Evolutionary conservation across 2,329 filamentous ascomycete genomes (phyloP).

Genomic region (Aspergillus texensis): DNA sequence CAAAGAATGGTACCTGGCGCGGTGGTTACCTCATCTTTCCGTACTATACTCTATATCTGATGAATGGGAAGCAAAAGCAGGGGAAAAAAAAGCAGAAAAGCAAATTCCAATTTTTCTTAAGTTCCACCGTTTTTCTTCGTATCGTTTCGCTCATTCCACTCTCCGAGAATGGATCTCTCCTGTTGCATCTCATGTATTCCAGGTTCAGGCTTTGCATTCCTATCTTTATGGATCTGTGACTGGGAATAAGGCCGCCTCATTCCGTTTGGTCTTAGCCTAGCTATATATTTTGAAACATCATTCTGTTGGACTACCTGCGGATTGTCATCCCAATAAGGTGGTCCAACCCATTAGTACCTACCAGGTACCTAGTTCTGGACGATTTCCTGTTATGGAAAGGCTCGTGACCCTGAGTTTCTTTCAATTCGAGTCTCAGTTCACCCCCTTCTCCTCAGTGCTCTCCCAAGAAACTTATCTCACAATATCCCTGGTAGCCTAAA

Average conservation of each 20-base stretch:
- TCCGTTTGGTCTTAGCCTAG: not conserved
- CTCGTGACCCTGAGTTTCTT: not conserved
- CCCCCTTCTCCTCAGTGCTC: too few species aligned
- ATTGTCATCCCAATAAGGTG: not conserved
- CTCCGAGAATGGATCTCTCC: not conserved
- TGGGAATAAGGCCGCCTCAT: not conserved
- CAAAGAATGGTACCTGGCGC: constrained; percentile 26
- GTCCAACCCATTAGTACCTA: not conserved
- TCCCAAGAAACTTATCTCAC: not conserved
- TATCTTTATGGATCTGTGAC: not conserved
- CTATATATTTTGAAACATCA: not conserved
- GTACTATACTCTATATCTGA: constrained; percentile 24
- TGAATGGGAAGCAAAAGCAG: constrained; percentile 26
- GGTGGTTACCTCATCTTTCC: constrained; percentile 25
- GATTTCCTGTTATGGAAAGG: not conserved
- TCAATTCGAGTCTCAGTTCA: not conserved
- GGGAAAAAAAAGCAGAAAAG: constrained; percentile 20
- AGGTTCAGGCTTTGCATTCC: not conserved
- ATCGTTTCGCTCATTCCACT: not conserved
- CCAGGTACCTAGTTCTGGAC: not conserved
- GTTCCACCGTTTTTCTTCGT: not conserved
- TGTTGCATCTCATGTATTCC: not conserved
- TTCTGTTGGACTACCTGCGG: not conserved
- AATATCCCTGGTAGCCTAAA: not conserved
- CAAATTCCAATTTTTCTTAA: constrained; percentile 4